A percentile compares a stretch with the other conserved stretches of the same genome.
These are phyloP conservation scores for Stachybotrys echinatus DNA, from an alignment of 2,329 filamentous ascomycete genomes.

Conservation along the genomic window DNA sequence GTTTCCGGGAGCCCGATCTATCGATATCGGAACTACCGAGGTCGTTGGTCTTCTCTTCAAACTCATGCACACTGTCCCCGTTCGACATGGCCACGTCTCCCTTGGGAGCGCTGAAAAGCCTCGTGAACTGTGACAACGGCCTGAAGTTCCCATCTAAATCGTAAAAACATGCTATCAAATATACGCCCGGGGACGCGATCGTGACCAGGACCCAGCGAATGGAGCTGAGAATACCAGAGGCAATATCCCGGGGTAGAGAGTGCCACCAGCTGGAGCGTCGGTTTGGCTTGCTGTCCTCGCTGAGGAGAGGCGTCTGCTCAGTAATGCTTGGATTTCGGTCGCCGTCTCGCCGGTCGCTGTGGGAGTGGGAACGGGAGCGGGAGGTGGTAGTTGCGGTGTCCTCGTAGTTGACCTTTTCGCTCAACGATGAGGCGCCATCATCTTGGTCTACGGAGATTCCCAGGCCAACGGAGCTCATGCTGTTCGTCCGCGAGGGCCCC, in stretches of 20 bases:
- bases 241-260: slow-evolving; percentile 62
- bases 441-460: slow-evolving; percentile 38
- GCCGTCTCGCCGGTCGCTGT: slow-evolving; percentile 28
- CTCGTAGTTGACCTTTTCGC: neutral
- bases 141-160: slow-evolving; percentile 76
- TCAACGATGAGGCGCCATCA: slow-evolving; percentile 17
- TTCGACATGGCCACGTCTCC: slow-evolving; percentile 37
- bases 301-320: slow-evolving; percentile 64
- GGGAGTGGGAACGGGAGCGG: slow-evolving; percentile 16
- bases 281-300: slow-evolving; percentile 26
- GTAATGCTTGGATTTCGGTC: slow-evolving; percentile 28
- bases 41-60: slow-evolving; percentile 20
- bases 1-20: slow-evolving; percentile 19
- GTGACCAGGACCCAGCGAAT: slow-evolving; percentile 75
- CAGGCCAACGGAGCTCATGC: slow-evolving; percentile 47
- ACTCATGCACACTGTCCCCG: slow-evolving; percentile 16
- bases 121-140: slow-evolving; percentile 66
- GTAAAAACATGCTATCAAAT: slow-evolving; percentile 77
- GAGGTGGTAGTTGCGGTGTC: neutral
- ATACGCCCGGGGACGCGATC: slow-evolving; percentile 73
- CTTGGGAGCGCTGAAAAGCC: slow-evolving; percentile 48
- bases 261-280: slow-evolving; percentile 44
- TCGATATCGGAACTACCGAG: slow-evolving; percentile 10
- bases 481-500: slow-evolving; percentile 45
- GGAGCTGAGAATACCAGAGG: slow-evolving; percentile 66